Evolutionary conservation across 495 filamentous ascomycete species (phyloP).

Genomic region (Annulohypoxylon bovei): DNA sequence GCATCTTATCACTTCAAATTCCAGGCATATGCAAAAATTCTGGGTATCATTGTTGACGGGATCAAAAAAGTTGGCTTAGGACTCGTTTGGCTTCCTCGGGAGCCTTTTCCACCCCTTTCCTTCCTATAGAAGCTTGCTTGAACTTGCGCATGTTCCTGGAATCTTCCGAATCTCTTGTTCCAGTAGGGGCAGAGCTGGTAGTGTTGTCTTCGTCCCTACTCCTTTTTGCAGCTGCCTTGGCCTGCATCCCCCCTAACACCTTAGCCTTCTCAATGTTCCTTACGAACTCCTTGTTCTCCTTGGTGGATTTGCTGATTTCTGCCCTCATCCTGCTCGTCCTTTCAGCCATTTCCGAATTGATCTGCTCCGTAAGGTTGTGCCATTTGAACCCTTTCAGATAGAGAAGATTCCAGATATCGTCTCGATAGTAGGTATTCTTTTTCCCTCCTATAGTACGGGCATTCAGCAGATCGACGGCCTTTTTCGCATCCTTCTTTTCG

Average conservation of each 20-base stretch:
- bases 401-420: conserved; percentile 84
- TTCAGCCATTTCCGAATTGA: conserved; percentile 83
- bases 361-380: conserved; percentile 73
- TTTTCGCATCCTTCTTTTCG: conserved; percentile 77
- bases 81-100: conserved; percentile 79
- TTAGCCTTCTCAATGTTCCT: conserved; percentile 79
- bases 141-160: conserved; percentile 67
- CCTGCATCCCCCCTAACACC: conserved; percentile 75
- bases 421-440: conserved; percentile 88
- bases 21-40: neutral
- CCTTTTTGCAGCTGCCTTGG: conserved; percentile 70
- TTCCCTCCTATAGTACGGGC: conserved; percentile 83
- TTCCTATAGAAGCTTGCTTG: conserved; percentile 71
- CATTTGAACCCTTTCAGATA: conserved; percentile 91
- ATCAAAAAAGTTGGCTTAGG: conserved; percentile 81
- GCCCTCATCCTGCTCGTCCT: conserved; percentile 79
- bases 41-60: conserved; percentile 42
- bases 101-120: conserved; percentile 59
- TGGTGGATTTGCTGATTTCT: conserved; percentile 79
- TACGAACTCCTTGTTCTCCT: conserved; percentile 86
- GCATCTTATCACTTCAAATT: neutral
- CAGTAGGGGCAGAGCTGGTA: neutral
- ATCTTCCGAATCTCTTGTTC: conserved; percentile 29
- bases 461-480: conserved; percentile 86
- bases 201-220: conserved; percentile 48